A percentile compares a stretch with the other conserved stretches of the same genome.
Conservation (phyloP, 345 rosid genomes). For the Diplotaxis tenuifolia region DNA sequence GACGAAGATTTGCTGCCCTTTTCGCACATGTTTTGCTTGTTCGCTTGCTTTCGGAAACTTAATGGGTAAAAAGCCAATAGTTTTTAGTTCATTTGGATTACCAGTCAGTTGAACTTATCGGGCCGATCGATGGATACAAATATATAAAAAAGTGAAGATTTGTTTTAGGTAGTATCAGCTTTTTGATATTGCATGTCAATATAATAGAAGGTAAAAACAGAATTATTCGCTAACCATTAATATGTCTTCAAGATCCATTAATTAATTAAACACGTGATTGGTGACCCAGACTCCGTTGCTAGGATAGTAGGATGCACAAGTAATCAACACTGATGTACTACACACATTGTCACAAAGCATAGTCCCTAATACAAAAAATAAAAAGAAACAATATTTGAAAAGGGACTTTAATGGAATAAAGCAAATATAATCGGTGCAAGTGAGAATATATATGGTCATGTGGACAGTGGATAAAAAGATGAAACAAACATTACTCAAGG, state of each 20-base stretch:
- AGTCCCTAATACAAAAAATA: neutral
- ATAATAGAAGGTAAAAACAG: neutral
- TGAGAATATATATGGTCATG: constrained; percentile 14
- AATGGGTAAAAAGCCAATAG: too few species aligned
- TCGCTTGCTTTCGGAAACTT: neutral
- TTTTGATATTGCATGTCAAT: neutral
- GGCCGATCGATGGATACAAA: neutral
- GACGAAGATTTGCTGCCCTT: constrained; percentile 42
- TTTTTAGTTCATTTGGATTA: neutral
- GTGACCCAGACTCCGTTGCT: constrained; percentile 24
- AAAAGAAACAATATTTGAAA: neutral
- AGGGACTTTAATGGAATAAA: constrained; percentile 26
- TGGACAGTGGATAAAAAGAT: neutral
- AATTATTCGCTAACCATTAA: neutral
- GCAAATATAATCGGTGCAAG: constrained; percentile 17
- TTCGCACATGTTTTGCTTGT: neutral
- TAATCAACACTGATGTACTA: constrained; percentile 1
- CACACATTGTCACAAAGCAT: constrained; percentile 11
- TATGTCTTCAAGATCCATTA: constrained; percentile 2
- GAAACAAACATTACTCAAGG: constrained; percentile 12
- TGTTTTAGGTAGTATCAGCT: neutral
- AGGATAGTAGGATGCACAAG: constrained; percentile 9
- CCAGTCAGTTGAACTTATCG: neutral
- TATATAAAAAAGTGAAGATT: neutral
- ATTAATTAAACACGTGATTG: constrained; percentile 1